Evolutionary conservation across 208 protist species (phyloP), one percentile per base, ranked within the genome.

Genomic region (Angomonas ambiguus): DNA sequence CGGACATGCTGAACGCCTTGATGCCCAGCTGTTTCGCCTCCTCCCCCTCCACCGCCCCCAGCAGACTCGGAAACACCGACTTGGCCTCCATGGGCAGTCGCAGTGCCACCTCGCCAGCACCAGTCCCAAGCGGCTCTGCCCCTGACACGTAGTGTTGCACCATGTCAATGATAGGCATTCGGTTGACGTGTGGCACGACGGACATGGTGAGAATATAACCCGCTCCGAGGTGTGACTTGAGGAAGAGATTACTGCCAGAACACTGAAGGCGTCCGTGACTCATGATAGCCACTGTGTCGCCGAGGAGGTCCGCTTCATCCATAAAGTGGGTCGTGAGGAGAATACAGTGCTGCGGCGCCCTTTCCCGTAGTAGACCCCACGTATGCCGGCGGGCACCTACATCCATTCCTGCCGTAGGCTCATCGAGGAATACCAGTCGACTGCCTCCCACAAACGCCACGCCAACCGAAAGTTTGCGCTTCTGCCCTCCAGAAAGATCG

Each of bases 291-390:
- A 98, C 95, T 30, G 77, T 76, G 70, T 97, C 74, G 35, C 85
- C 82, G 25, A 99, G 82, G 2, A 95, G 59, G 69, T 99, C 97
- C 0, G 98, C 98, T 75, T 99, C 98, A 66, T 99, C 97, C 97
- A 99, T 98, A 73, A 86, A 97, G 73, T 98, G 97, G 22, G 94
- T 97, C 49, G 76, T 88, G 34, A 93, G 66, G 11, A 93, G 31
- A 45, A 93, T 91, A 8, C 76, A 92, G 70, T 79, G 84, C 3
- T 27, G 48, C 6, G 65, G 53, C 34, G 69, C 65, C 72, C 84
- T 79, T n/a, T 66, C 30, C 0, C 77, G 62, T 63, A 92, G 71
- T 31, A 97, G 67, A 25, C 79, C 75, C 93, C 93, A 97, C 41
- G 91, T 84, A 69, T 85, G 79, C 16, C 88, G 84, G 1, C 91